phyloP scores from a whole-genome alignment of 768 basidiomycete genomes.

The Hygrophorus russula region DNA sequence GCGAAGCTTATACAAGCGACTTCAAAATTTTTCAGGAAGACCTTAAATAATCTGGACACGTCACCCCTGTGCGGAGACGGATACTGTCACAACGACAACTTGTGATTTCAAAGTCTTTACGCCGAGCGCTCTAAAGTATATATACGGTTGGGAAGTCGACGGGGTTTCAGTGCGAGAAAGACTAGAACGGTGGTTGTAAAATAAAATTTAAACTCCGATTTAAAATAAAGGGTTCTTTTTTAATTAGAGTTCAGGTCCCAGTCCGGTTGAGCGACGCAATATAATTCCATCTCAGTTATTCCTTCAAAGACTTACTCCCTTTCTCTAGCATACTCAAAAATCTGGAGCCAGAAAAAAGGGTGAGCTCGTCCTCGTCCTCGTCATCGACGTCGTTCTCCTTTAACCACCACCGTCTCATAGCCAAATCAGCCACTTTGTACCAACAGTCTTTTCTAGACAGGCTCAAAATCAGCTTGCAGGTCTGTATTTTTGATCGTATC shows the following conservation, averaged over 20 bases:
- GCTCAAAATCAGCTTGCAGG: conserved; percentile 67
- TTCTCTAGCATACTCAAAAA: conserved; percentile 22
- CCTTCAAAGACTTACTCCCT: conserved; percentile 15
- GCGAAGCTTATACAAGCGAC: neutral
- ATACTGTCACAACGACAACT: too few relatives aligned
- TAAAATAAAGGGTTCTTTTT: neutral
- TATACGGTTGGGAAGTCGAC: too few relatives aligned
- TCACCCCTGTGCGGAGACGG: too few relatives aligned
- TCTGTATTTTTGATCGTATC: conserved; percentile 21
- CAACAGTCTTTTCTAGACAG: conserved; percentile 72
- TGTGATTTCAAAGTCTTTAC: too few relatives aligned
- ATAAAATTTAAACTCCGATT: neutral
- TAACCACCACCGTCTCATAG: conserved; percentile 9
- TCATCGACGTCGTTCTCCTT: conserved; percentile 11
- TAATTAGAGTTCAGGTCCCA: neutral
- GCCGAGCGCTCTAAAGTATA: too few relatives aligned
- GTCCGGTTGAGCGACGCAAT: neutral
- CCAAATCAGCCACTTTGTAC: conserved; percentile 59
- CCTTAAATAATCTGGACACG: too few relatives aligned
- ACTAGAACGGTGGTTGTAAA: too few relatives aligned
- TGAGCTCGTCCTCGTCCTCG: conserved; percentile 17
- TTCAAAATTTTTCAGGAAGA: too few relatives aligned
- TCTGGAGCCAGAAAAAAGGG: conserved; percentile 42
- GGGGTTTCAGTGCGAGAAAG: too few relatives aligned
- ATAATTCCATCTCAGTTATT: neutral